A percentile compares a stretch with the other conserved stretches of the same genome.
These are phyloP conservation scores for Talaromyces sp. DNA, from an alignment of 2,329 filamentous ascomycete genomes.

Conservation along the genomic window DNA sequence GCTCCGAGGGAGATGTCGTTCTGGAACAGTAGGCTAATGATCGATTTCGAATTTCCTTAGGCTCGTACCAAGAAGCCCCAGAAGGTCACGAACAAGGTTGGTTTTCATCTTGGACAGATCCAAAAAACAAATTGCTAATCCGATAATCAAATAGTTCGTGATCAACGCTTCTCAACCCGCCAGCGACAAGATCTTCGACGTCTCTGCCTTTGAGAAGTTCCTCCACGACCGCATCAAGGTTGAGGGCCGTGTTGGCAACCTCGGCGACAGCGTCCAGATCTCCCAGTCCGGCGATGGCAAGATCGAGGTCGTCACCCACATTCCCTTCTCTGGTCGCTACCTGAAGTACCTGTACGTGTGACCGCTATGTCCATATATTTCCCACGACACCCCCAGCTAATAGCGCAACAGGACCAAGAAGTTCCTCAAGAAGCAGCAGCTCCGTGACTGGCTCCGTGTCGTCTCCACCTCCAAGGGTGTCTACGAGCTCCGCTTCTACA, in stretches of 20 bases:
- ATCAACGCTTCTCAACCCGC: conserved; percentile 99
- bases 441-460: conserved; percentile 99
- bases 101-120: conserved; percentile 11
- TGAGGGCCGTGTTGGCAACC: conserved; percentile 95
- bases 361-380: not conserved
- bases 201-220: conserved; percentile 99
- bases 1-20: conserved; percentile 15
- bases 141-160: conserved; percentile 64
- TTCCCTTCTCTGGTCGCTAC: conserved; percentile 97
- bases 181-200: conserved; percentile 99
- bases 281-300: conserved; percentile 90
- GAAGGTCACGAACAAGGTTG: conserved; percentile 48
- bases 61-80: conserved; percentile 44
- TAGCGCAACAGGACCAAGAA: conserved; percentile 84
- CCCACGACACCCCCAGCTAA: not conserved
- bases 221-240: conserved; percentile 99
- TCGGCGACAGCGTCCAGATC: conserved; percentile 89
- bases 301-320: conserved; percentile 96
- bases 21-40: conserved; percentile 93
- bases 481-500: conserved; percentile 99
- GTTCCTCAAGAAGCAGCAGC: conserved; percentile 99
- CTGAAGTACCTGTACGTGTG: conserved; percentile 93
- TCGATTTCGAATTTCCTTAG: conserved; percentile 41
- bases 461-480: conserved; percentile 97
- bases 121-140: conserved; percentile 4